Evolutionary conservation across 1,284 basidiomycete genomes (phyloP).

Genomic region (Sanghuangporus weigelae): DNA sequence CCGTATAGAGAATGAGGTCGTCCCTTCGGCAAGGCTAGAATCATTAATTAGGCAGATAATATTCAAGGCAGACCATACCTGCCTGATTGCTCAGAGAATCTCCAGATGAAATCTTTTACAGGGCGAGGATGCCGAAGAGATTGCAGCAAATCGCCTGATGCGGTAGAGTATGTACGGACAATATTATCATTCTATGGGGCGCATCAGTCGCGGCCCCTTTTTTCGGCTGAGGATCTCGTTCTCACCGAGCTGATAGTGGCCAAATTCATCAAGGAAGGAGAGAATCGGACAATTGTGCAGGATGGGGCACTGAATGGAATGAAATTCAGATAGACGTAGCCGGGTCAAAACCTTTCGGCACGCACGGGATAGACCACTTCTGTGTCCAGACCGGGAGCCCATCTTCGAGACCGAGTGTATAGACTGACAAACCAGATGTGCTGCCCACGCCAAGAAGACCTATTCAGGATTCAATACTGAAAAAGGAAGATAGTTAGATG

Average conservation of each 20-base stretch:
- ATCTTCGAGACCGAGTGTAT: slow-evolving; percentile 70
- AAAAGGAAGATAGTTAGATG: background rate
- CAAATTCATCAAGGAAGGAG: slow-evolving; percentile 72
- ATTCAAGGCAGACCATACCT: slow-evolving; percentile 37
- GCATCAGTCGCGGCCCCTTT: slow-evolving; percentile 5
- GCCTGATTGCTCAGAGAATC: slow-evolving; percentile 57
- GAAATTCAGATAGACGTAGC: slow-evolving; percentile 30
- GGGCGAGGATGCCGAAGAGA: slow-evolving; percentile 61
- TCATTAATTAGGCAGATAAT: slow-evolving; percentile 2
- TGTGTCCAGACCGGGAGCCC: slow-evolving; percentile 74
- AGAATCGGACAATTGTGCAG: slow-evolving; percentile 47
- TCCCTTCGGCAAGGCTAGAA: slow-evolving; percentile 40
- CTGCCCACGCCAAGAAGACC: slow-evolving; percentile 69
- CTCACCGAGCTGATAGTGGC: slow-evolving; percentile 56
- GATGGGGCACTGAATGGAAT: slow-evolving; percentile 35
- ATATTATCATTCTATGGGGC: slow-evolving; percentile 46
- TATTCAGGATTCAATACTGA: slow-evolving; percentile 28
- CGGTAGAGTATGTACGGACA: slow-evolving; percentile 65
- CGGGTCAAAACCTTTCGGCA: slow-evolving; percentile 2
- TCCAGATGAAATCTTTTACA: slow-evolving; percentile 61
- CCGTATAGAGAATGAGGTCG: slow-evolving; percentile 71
- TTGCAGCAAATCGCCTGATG: slow-evolving; percentile 64
- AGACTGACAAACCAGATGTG: slow-evolving; percentile 53
- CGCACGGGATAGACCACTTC: slow-evolving; percentile 66
- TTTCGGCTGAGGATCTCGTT: slow-evolving; percentile 15